A percentile compares a stretch with the other conserved stretches of the same genome.
These are phyloP conservation scores for Pythium aristosporum DNA, from an alignment of 352 stramenopile species.

Conservation along the genomic window DNA sequence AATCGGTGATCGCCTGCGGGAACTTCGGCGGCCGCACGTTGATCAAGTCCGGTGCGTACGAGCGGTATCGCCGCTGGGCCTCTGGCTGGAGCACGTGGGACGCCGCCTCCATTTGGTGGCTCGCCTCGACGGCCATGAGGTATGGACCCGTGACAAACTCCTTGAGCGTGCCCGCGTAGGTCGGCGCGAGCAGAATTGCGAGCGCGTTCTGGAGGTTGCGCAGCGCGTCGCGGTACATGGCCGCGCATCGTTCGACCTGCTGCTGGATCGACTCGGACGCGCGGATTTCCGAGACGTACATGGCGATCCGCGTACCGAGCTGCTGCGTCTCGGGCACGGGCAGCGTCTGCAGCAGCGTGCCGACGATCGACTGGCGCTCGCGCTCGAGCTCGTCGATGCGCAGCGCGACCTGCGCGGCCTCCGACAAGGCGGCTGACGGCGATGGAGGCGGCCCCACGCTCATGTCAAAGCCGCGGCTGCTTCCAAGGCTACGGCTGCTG, in stretches of 20 bases:
- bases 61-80: constrained; percentile 57
- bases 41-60: constrained; percentile 47
- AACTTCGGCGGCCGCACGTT: constrained; percentile 63
- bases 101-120: constrained; percentile 62
- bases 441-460: neutral
- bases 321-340: constrained; percentile 54
- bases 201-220: constrained; percentile 68
- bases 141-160: constrained; percentile 73
- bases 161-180: constrained; percentile 62
- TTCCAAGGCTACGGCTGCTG: too few relatives aligned
- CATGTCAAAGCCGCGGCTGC: too few relatives aligned
- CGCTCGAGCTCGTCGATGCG: constrained; percentile 50
- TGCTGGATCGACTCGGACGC: constrained; percentile 69
- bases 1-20: constrained; percentile 57
- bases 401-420: constrained; percentile 30
- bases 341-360: constrained; percentile 41
- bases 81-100: constrained; percentile 70
- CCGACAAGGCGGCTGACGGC: neutral
- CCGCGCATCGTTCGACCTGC: constrained; percentile 56
- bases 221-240: constrained; percentile 63
- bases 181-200: constrained; percentile 55
- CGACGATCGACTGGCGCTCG: constrained; percentile 60
- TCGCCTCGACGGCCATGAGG: constrained; percentile 63
- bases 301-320: constrained; percentile 72
- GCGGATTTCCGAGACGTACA: constrained; percentile 69